These are phyloP conservation scores for Globisporangium abappressorium DNA, from an alignment of 352 stramenopile species.

Conservation along the genomic window DNA sequence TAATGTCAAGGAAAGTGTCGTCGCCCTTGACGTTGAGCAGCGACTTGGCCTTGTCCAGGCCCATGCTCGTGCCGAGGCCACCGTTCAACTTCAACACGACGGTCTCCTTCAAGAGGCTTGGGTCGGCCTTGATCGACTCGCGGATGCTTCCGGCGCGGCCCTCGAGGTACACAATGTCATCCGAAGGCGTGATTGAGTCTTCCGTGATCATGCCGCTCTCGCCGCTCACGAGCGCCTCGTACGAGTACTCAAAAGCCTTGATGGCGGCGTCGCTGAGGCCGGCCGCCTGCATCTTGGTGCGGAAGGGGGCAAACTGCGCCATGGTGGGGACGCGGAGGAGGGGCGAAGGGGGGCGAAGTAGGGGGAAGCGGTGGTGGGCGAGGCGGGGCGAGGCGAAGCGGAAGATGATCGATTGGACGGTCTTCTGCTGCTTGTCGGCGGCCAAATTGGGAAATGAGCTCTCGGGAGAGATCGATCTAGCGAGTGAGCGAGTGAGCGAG, in stretches of 20 bases:
- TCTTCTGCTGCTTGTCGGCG: slow-evolving; percentile 15
- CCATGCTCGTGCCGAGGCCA: slow-evolving; percentile 85
- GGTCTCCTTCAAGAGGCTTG: slow-evolving; percentile 75
- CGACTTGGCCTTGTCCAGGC: slow-evolving; percentile 95
- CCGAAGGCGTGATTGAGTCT: slow-evolving; percentile 87
- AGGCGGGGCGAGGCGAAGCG: slow-evolving; percentile 5
- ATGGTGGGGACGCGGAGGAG: slow-evolving; percentile 22
- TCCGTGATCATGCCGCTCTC: slow-evolving; percentile 97
- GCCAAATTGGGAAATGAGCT: slow-evolving; percentile 21
- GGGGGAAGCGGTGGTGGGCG: slow-evolving; percentile 12
- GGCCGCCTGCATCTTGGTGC: slow-evolving; percentile 96
- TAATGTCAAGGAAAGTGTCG: slow-evolving; percentile 92
- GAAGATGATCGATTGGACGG: slow-evolving; percentile 6
- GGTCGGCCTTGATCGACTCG: slow-evolving; percentile 66
- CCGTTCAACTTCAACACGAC: slow-evolving; percentile 89
- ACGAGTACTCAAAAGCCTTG: slow-evolving; percentile 97
- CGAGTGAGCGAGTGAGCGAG: not conserved
- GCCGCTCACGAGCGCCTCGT: slow-evolving; percentile 92
- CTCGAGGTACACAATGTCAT: slow-evolving; percentile 79
- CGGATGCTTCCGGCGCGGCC: slow-evolving; percentile 74
- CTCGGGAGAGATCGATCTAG: not conserved
- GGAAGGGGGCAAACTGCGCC: slow-evolving; percentile 71
- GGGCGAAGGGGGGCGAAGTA: slow-evolving; percentile 1
- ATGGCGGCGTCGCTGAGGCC: slow-evolving; percentile 95
- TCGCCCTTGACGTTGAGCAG: slow-evolving; percentile 92